Evolutionary conservation across 139 green algal genomes (phyloP).

Genomic region (Tetradesmus lagerheimii): DNA sequence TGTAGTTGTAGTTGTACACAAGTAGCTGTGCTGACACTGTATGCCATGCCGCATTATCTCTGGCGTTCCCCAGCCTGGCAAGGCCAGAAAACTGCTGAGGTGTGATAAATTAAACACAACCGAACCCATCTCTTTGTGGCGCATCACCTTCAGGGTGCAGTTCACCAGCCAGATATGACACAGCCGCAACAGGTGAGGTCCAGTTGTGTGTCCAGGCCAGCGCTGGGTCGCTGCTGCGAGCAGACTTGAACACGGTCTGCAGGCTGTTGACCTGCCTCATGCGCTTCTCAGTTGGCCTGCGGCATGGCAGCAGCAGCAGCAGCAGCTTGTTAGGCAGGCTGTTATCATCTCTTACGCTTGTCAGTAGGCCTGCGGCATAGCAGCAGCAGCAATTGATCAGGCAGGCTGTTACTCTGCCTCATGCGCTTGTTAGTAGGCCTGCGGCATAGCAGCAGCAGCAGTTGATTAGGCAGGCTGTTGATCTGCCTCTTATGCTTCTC

Average conservation of each 20-base stretch:
- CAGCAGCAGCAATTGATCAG: background rate
- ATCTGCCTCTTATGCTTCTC: constrained; percentile 47
- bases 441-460: background rate
- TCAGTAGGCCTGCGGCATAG: constrained; percentile 18
- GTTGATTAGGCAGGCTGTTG: constrained; percentile 24
- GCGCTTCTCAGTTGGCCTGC: constrained; percentile 41
- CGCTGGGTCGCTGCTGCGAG: background rate
- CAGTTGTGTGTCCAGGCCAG: constrained; percentile 56
- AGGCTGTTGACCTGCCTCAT: constrained; percentile 55
- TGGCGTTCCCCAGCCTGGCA: no score
- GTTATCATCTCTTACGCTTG: constrained; percentile 47
- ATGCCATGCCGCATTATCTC: no score
- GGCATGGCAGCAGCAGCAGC: background rate
- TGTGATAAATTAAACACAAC: no score
- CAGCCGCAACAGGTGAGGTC: constrained; percentile 31
- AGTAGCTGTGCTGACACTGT: no score
- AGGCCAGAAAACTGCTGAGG: no score
- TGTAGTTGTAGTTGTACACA: no score
- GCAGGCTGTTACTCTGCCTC: constrained; percentile 50
- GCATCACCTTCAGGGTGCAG: constrained; percentile 59
- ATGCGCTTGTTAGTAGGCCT: constrained; percentile 47
- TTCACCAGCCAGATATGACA: constrained; percentile 48
- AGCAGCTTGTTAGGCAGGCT: no score
- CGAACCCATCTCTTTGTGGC: background rate
- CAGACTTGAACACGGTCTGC: constrained; percentile 26